Base-by-base conservation (phyloP, 768 basidiomycete species). In the Lactarius vividus region DNA sequence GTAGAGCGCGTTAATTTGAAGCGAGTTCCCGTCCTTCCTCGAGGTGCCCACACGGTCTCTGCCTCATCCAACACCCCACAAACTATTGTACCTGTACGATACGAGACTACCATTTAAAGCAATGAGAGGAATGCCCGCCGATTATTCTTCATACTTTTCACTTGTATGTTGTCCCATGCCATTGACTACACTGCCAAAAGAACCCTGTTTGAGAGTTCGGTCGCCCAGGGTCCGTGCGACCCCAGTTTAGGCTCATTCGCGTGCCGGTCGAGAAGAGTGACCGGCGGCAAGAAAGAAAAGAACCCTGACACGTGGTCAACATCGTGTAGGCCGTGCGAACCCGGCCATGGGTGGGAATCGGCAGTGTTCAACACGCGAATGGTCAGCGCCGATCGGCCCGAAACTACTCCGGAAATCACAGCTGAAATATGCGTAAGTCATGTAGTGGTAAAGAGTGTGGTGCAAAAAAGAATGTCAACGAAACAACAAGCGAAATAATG, bases 61-160 rank as follows among this genome's bases (percentile, higher is more conserved):
- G 78, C 82, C 67, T 75, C 76, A 68, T 83, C 84, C 70, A 98
- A 98, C 80, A 80, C 84, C 56, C 93, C 97, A 59, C 89, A 96
- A 81, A 98, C 97, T 65, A 93, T 99, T 79, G 85, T 84, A 70
- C 94, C 96, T 71, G 83, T 95, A 73, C 87, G 85, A 71, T 98
- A 98, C 85, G 96, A 96, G 88, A 97, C 94, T 71, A 94, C 89
- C 73, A 96, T 97, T 80, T 97, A 87, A 88, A 63, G 31, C 31
- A n/a, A 29, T 28, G 26, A 63, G 7, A 8, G 26, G 26, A 15
- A 18, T 16, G 16, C 33, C 26, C 31, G n/a, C 13, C 31, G 29
- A 10, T 33, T 33, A 33, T 53, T 54, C 42, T 57, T 23, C 60
- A 65, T 49, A 53, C 37, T 28, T 42, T 52, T 46, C 31, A 57